Conservation (phyloP, 139 green algal genomes). For the Auxenochlorella protothecoides region DNA sequence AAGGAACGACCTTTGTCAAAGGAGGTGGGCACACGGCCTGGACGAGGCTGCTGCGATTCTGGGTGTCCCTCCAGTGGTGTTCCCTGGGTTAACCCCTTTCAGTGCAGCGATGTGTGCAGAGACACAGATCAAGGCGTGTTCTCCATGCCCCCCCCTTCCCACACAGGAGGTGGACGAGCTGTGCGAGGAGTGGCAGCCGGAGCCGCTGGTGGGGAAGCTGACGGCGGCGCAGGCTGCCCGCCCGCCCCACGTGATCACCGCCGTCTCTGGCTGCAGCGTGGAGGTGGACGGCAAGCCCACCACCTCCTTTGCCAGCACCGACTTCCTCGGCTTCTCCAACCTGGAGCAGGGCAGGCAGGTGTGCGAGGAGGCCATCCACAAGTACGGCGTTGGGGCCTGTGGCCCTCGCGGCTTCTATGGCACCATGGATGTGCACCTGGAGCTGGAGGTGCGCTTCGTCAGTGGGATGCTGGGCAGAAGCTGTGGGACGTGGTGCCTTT, state of each 20-base stretch:
- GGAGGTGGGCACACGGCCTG: slow-evolving; percentile 20
- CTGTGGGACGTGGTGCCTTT: too few species aligned
- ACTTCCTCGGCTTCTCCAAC: slow-evolving; percentile 78
- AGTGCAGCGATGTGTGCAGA: too few species aligned
- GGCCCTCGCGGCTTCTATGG: slow-evolving; percentile 98
- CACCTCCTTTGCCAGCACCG: slow-evolving; percentile 68
- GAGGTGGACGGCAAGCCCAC: slow-evolving; percentile 35
- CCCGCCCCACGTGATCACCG: slow-evolving; percentile 1
- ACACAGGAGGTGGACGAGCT: slow-evolving; percentile 67
- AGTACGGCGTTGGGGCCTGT: slow-evolving; percentile 93
- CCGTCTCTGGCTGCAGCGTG: slow-evolving; percentile 12
- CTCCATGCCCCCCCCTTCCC: not conserved
- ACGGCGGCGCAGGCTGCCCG: slow-evolving; percentile 20
- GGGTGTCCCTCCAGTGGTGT: too few species aligned
- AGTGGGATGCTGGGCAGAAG: too few species aligned
- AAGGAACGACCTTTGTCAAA: not conserved
- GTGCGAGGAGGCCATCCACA: slow-evolving; percentile 52
- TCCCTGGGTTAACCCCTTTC: too few species aligned
- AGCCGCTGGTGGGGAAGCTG: slow-evolving; percentile 49
- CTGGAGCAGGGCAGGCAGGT: slow-evolving; percentile 13
- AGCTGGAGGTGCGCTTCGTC: slow-evolving; percentile 59
- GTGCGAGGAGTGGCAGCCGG: slow-evolving; percentile 77
- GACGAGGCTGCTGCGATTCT: not conserved
- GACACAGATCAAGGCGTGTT: too few species aligned
- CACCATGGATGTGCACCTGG: slow-evolving; percentile 91